phyloP scores from a whole-genome alignment of 805 yeast species.

The Candida pseudoglaebosa region DNA sequence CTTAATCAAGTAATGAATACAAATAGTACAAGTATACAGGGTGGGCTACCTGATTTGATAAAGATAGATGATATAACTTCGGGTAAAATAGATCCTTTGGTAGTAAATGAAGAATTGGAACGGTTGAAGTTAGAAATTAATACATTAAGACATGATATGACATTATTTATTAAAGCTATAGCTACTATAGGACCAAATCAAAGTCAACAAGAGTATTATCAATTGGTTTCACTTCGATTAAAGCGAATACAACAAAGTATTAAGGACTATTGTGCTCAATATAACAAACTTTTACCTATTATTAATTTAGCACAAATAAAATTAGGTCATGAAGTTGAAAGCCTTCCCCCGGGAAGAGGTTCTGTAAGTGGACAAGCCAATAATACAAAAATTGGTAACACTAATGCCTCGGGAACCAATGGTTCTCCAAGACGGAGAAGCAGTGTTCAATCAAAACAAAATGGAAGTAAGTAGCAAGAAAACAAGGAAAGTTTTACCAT shows the following conservation, averaged over 20 bases:
- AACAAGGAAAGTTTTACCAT: background rate
- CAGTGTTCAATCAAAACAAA: constrained; percentile 1
- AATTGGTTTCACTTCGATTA: constrained; percentile 31
- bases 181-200: constrained; percentile 29
- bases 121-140: constrained; percentile 41
- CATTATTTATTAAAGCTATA: constrained; percentile 32
- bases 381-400: constrained; percentile 6
- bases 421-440: constrained; percentile 2
- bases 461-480: background rate
- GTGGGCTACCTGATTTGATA: constrained; percentile 28
- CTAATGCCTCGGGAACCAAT: constrained; percentile 7
- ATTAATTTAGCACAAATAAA: constrained; percentile 48
- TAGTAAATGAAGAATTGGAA: constrained; percentile 43
- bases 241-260: constrained; percentile 36
- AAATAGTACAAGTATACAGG: background rate
- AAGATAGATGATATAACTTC: constrained; percentile 42
- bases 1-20: background rate
- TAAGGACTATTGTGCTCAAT: constrained; percentile 40
- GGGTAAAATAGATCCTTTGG: constrained; percentile 35
- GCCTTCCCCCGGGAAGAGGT: constrained; percentile 19
- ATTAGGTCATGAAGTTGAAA: constrained; percentile 48
- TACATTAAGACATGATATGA: constrained; percentile 38
- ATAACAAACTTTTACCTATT: constrained; percentile 46
- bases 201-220: constrained; percentile 36
- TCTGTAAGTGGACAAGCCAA: constrained; percentile 1